These are phyloP conservation scores for Gyrodon lividus DNA, from an alignment of 768 basidiomycete species.

Conservation along the genomic window DNA sequence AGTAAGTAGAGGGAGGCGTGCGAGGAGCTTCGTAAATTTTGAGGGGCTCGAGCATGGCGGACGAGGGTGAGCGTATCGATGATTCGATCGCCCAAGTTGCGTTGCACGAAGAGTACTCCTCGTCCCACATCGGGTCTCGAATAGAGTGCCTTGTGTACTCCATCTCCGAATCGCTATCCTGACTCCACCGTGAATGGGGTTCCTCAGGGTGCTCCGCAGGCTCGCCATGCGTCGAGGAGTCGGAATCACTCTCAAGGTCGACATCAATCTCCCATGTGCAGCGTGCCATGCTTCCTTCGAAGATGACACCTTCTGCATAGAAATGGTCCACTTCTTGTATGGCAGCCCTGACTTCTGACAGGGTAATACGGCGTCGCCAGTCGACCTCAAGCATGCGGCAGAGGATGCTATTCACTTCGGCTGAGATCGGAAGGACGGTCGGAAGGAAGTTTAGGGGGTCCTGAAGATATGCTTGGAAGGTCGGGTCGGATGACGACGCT, in stretches of 20 bases:
- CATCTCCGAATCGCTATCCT: conserved; percentile 41
- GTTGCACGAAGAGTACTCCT: conserved; percentile 43
- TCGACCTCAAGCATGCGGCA: conserved; percentile 72
- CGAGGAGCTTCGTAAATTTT: conserved; percentile 45
- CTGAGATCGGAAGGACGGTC: conserved; percentile 78
- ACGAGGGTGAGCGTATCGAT: conserved; percentile 46
- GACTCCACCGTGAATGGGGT: conserved; percentile 60
- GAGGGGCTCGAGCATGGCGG: conserved; percentile 34
- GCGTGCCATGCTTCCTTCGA: conserved; percentile 78
- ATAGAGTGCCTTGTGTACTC: conserved; percentile 30
- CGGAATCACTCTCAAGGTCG: conserved; percentile 60
- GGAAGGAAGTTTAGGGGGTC: conserved; percentile 80
- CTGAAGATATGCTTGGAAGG: conserved; percentile 83
- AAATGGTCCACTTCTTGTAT: conserved; percentile 60
- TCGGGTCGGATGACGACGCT: conserved; percentile 77
- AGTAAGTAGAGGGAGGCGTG: conserved; percentile 53
- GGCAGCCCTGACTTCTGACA: conserved; percentile 50
- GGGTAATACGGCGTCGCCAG: conserved; percentile 51
- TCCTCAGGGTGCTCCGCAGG: conserved; percentile 38
- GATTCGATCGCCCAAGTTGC: conserved; percentile 59
- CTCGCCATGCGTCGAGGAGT: conserved; percentile 50
- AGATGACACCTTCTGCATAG: conserved; percentile 72
- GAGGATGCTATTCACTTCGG: conserved; percentile 70
- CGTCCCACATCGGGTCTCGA: conserved; percentile 32
- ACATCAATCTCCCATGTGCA: conserved; percentile 77